Evolutionary conservation across 495 filamentous ascomycete genomes (phyloP).

Genomic region (Tuber microsphaerosporum): DNA sequence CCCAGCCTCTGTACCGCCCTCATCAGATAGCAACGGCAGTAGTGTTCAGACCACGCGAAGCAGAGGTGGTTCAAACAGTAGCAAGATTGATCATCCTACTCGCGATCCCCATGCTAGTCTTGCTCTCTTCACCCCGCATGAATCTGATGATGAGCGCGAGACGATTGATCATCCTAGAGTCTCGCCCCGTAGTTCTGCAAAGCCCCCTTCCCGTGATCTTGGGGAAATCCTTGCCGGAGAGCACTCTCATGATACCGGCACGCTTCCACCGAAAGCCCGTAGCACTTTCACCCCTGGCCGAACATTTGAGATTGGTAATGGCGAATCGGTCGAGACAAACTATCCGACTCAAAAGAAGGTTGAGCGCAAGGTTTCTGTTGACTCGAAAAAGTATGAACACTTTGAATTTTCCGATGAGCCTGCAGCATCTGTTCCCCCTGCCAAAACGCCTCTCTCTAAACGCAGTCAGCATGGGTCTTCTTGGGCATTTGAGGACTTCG

Average conservation of each 20-base stretch:
- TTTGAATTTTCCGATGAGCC: constrained; percentile 72
- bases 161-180: constrained; percentile 32
- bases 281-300: constrained; percentile 31
- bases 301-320: constrained; percentile 37
- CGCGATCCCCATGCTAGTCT: constrained; percentile 71
- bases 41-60: constrained; percentile 21
- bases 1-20: constrained; percentile 3
- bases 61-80: constrained; percentile 27
- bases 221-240: constrained; percentile 57
- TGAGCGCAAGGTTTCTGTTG: constrained; percentile 28
- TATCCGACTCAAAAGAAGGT: constrained; percentile 20
- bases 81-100: constrained; percentile 42
- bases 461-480: constrained; percentile 60
- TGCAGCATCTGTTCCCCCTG: constrained; percentile 37
- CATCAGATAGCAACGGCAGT: constrained; percentile 19
- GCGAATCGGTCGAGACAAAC: constrained; percentile 39
- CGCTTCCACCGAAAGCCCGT: constrained; percentile 35
- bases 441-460: constrained; percentile 43
- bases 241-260: constrained; percentile 35
- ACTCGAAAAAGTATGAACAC: constrained; percentile 74
- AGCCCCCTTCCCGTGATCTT: constrained; percentile 57
- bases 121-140: constrained; percentile 60
- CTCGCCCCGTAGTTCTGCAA: constrained; percentile 51
- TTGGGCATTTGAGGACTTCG: constrained; percentile 83
- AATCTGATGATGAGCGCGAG: constrained; percentile 48